A percentile compares a stretch with the other conserved stretches of the same genome.
phyloP scores from a whole-genome alignment of 2,329 filamentous ascomycete genomes.

The Raffaelea arxii region DNA sequence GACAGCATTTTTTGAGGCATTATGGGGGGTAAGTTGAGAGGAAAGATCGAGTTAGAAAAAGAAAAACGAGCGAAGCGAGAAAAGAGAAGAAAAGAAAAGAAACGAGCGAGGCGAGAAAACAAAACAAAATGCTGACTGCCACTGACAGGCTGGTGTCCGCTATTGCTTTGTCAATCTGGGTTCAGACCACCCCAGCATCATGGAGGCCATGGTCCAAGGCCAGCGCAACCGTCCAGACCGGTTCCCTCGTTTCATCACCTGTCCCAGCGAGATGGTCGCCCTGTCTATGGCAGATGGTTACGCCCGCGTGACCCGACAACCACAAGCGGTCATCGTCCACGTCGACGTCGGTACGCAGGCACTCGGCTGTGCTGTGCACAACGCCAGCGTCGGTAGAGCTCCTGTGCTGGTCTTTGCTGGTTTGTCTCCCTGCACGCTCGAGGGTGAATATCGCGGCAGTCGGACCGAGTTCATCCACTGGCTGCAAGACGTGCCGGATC shows the following conservation, averaged over 20 bases:
- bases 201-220: constrained; percentile 67
- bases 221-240: constrained; percentile 50
- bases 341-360: constrained; percentile 69
- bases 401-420: constrained; percentile 45
- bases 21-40: too few relatives aligned
- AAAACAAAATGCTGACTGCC: too few relatives aligned
- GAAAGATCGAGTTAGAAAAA: too few relatives aligned
- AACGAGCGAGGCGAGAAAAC: too few relatives aligned
- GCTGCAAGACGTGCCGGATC: constrained; percentile 25
- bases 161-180: constrained; percentile 52
- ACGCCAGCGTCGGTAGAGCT: constrained; percentile 57
- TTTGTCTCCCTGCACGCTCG: constrained; percentile 30
- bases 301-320: constrained; percentile 54
- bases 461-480: constrained; percentile 33
- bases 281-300: constrained; percentile 69
- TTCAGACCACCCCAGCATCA: constrained; percentile 57
- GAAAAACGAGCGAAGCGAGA: too few relatives aligned
- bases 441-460: constrained; percentile 30
- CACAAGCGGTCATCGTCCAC: constrained; percentile 62
- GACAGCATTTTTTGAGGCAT: constrained; percentile 72
- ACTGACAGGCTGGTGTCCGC: constrained; percentile 53
- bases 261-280: constrained; percentile 71
- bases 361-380: constrained; percentile 62
- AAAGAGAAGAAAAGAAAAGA: too few relatives aligned
- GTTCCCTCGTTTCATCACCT: constrained; percentile 61